Base-by-base conservation (phyloP, 345 rosid species). In the Bruguiera sexangula region DNA sequence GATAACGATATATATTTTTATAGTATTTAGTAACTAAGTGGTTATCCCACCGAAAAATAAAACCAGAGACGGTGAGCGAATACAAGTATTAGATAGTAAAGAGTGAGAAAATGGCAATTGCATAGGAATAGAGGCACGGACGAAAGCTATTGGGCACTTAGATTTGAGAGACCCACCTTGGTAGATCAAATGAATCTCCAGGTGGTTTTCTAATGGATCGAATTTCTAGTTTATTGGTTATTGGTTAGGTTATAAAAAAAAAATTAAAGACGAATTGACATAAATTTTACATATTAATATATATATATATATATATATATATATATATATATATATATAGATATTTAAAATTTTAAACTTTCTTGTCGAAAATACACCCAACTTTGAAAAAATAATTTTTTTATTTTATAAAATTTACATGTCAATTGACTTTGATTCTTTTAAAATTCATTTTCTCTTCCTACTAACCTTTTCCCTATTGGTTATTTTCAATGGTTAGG, bases 401-500 rank as follows among this genome's bases (percentile, higher is more conserved):
- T 27, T 5, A 34, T 7, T 1, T 8, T 34, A 8, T 34, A 34
- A 1, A 34, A 34, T 6, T 34, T 7, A 7, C 10, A 1, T 34
- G 2, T 34, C 10, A 34, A 34, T 8, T 34, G 9, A 8, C 37
- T 8, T 8, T 0, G 8, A 34, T 1, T 34, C 37, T 7, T 34
- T 34, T 34, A 7, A 7, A 6, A 6, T 34, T 34, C 36, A 34
- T 34, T 34, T 34, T 34, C 8, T 34, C 9, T 8, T 34, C 9
- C 37, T 8, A 34, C 10, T 8, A 34, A 7, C 37, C 8, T 7
- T 34, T 34, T 34, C 7, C 8, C 8, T 78, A 75, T 75, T 76
- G 73, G 79, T 79, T 81, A 69, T 79, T 82, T 85, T 85, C 75
- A 68, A 75, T 82, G 78, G 87, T 88, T 93, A 82, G 98, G 93